A percentile compares a stretch with the other conserved stretches of the same genome.
phyloP scores from a whole-genome alignment of 1,139 yeast genomes.

The Protomyces arabidopsidicola region DNA sequence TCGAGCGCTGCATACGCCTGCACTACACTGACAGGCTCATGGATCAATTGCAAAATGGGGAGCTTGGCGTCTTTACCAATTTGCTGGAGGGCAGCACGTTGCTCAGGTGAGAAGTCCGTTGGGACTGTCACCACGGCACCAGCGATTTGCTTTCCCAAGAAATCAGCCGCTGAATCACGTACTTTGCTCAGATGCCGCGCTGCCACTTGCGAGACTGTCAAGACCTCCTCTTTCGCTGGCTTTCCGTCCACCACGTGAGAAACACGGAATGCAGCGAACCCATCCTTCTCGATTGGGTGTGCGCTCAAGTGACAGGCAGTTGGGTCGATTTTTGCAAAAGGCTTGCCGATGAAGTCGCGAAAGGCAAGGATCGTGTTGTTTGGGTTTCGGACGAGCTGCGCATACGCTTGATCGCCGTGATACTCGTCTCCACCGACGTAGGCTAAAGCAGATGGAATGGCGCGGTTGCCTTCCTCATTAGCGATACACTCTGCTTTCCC shows the following conservation, averaged over 20 bases:
- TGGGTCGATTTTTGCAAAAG: slow-evolving; percentile 60
- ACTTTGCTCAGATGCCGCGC: slow-evolving; percentile 79
- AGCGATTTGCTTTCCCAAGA: slow-evolving; percentile 72
- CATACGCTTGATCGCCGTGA: slow-evolving; percentile 94
- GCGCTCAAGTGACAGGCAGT: slow-evolving; percentile 61
- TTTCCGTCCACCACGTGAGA: slow-evolving; percentile 45
- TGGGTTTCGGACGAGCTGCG: slow-evolving; percentile 88
- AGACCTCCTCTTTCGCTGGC: slow-evolving; percentile 43
- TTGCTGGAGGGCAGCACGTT: slow-evolving; percentile 58
- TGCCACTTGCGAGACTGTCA: slow-evolving; percentile 71
- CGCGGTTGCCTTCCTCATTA: slow-evolving; percentile 98
- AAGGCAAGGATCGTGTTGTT: slow-evolving; percentile 81
- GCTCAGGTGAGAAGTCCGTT: slow-evolving; percentile 73
- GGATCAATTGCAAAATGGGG: slow-evolving; percentile 76
- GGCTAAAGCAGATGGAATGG: slow-evolving; percentile 87
- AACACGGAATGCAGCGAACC: slow-evolving; percentile 60
- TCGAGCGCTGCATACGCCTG: slow-evolving; percentile 51
- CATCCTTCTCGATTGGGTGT: slow-evolving; percentile 66
- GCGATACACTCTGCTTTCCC: slow-evolving; percentile 96
- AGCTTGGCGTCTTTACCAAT: slow-evolving; percentile 70
- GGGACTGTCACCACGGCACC: slow-evolving; percentile 90
- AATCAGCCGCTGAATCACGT: slow-evolving; percentile 87
- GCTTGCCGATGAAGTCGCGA: slow-evolving; percentile 84
- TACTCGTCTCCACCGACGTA: slow-evolving; percentile 93
- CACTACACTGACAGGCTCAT: slow-evolving; percentile 90